These are phyloP conservation scores for Vitis rupestris DNA, from an alignment of 164 flowering plant species.

Conservation along the genomic window DNA sequence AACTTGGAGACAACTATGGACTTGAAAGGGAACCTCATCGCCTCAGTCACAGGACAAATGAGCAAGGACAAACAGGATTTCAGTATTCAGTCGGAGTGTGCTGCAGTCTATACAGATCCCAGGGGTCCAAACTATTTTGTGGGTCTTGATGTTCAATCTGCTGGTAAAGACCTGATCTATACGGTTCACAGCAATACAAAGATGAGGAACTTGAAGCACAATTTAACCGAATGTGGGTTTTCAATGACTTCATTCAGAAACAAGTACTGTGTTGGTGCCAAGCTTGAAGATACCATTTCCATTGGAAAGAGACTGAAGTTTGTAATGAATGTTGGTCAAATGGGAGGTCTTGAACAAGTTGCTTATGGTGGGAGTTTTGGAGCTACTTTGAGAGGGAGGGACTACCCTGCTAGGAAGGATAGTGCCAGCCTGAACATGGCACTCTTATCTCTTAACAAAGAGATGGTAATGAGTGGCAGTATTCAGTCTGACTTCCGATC, in stretches of 20 bases:
- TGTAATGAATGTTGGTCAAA: conserved; percentile 57
- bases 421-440: conserved; percentile 50
- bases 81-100: conserved; percentile 65
- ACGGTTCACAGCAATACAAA: conserved; percentile 63
- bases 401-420: conserved; percentile 84
- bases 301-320: conserved; percentile 69
- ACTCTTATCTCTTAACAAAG: conserved; percentile 64
- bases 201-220: conserved; percentile 50
- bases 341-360: conserved; percentile 55
- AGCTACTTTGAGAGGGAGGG: conserved; percentile 69
- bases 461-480: conserved; percentile 63
- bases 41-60: conserved; percentile 69
- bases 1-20: conserved; percentile 64
- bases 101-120: conserved; percentile 46
- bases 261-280: conserved; percentile 63
- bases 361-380: conserved; percentile 84
- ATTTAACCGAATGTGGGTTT: conserved; percentile 67
- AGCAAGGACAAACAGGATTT: conserved; percentile 87
- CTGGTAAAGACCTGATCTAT: conserved; percentile 59
- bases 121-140: conserved; percentile 42
- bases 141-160: conserved; percentile 74
- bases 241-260: conserved; percentile 66
- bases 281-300: conserved; percentile 69
- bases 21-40: conserved; percentile 39
- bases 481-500: conserved; percentile 62